Conservation (phyloP, 352 stramenopile genomes). For the Phytopythium cucurbitacearum region DNA sequence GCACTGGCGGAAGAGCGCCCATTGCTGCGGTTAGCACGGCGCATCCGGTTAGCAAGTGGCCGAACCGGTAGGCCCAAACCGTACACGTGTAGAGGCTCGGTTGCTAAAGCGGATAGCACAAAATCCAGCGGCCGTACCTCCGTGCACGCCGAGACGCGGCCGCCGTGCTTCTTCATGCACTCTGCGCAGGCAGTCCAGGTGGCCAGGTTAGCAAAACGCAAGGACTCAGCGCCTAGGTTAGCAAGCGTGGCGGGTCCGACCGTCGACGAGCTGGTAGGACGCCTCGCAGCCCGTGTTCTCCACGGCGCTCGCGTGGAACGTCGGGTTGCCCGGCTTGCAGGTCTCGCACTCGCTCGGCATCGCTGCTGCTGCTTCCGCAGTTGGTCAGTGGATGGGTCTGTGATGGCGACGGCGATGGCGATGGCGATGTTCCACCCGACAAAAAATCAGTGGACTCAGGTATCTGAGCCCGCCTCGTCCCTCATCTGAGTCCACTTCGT, state of each 20-base stretch:
- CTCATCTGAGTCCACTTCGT: too few species aligned
- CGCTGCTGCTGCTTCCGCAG: neutral
- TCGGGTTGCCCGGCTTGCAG: constrained; percentile 67
- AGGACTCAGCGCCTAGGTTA: neutral
- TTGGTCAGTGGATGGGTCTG: neutral
- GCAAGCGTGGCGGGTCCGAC: constrained; percentile 6
- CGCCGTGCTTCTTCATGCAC: constrained; percentile 79
- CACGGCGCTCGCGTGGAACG: constrained; percentile 62
- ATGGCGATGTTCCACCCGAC: too few species aligned
- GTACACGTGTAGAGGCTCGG: neutral
- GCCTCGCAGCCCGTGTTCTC: constrained; percentile 63
- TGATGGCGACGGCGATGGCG: too few species aligned
- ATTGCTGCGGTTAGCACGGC: constrained; percentile 31
- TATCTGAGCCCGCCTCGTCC: too few species aligned
- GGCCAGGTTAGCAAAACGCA: neutral
- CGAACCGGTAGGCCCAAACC: neutral
- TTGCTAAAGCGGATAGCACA: neutral
- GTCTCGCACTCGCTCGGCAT: constrained; percentile 67
- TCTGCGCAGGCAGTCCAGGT: constrained; percentile 20
- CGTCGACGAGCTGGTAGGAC: constrained; percentile 62
- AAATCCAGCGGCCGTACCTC: constrained; percentile 23
- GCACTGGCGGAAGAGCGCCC: constrained; percentile 72
- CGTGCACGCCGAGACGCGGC: constrained; percentile 68
- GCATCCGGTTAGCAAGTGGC: neutral
- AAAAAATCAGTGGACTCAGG: too few species aligned